Evolutionary conservation across 2,329 filamentous ascomycete species (phyloP).

Genomic region (Phoma sp.): DNA sequence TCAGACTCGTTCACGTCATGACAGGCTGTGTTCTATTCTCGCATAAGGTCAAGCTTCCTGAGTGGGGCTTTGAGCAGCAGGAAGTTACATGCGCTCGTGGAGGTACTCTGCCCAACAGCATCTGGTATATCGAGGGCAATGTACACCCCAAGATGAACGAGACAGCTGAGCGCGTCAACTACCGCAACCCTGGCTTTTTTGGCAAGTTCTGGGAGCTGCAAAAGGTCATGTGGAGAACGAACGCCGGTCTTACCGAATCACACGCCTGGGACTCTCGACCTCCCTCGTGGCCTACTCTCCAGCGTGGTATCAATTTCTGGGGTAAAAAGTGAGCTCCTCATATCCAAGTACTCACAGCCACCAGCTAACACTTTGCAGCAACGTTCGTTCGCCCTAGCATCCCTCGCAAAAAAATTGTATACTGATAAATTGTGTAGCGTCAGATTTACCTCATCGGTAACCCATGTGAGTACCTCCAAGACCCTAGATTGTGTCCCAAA

Average conservation of each 20-base stretch:
- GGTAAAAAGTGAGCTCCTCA: too few relatives aligned
- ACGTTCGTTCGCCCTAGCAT: too few relatives aligned
- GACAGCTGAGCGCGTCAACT: conserved; percentile 92
- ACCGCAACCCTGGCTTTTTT: conserved; percentile 91
- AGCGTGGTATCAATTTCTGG: conserved; percentile 99
- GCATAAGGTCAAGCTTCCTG: conserved; percentile 97
- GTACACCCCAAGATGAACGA: conserved; percentile 76
- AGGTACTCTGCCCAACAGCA: conserved; percentile 90
- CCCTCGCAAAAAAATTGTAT: conserved; percentile 61
- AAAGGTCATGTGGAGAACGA: conserved; percentile 98
- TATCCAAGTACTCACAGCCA: too few relatives aligned
- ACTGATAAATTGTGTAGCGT: conserved; percentile 53
- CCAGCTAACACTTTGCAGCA: too few relatives aligned
- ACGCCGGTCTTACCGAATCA: conserved; percentile 93
- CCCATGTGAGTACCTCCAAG: too few relatives aligned
- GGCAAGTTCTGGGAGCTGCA: conserved; percentile 98
- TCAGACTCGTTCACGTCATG: conserved; percentile 94
- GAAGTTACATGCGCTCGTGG: conserved; percentile 97
- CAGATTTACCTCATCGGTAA: conserved; percentile 98
- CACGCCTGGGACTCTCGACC: conserved; percentile 98
- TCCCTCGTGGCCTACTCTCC: conserved; percentile 88
- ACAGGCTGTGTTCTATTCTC: conserved; percentile 96
- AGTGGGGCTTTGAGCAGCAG: conserved; percentile 98
- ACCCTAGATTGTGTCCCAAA: too few relatives aligned
- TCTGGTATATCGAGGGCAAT: conserved; percentile 97